Evolutionary conservation across 495 filamentous ascomycete genomes (phyloP).

Genomic region (Umbilicaria muhlenbergii): DNA sequence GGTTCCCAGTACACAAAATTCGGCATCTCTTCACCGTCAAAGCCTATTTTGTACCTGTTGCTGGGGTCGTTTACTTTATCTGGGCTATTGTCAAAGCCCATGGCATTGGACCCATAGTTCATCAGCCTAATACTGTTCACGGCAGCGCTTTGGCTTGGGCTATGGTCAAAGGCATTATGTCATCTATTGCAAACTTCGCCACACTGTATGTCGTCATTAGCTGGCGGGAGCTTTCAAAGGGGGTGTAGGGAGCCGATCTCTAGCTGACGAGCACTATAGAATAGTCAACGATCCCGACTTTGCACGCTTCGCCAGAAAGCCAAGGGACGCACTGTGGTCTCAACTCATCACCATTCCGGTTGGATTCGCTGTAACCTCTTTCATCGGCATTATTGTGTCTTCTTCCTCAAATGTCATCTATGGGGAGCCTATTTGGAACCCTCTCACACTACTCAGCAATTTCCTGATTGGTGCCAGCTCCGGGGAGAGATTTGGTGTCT

Average conservation of each 20-base stretch:
- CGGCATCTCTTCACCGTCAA: constrained; percentile 89
- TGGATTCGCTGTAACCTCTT: constrained; percentile 77
- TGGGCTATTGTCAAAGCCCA: constrained; percentile 77
- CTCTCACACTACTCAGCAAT: constrained; percentile 53
- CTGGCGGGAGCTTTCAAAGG: background rate
- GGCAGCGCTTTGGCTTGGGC: constrained; percentile 67
- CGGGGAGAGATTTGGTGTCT: constrained; percentile 72
- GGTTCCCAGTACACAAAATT: constrained; percentile 44
- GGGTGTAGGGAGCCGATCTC: background rate
- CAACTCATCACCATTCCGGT: constrained; percentile 77
- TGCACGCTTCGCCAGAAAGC: constrained; percentile 67
- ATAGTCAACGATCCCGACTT: constrained; percentile 76
- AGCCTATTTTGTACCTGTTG: constrained; percentile 67
- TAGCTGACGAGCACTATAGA: background rate
- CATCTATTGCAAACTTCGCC: constrained; percentile 82
- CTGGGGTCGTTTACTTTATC: constrained; percentile 77
- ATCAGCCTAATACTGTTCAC: constrained; percentile 45
- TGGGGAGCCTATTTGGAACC: constrained; percentile 70
- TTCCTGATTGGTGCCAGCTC: constrained; percentile 63
- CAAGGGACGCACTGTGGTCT: constrained; percentile 73
- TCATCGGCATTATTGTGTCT: constrained; percentile 87
- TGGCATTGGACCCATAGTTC: constrained; percentile 72
- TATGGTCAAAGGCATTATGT: constrained; percentile 74
- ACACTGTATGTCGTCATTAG: constrained; percentile 48
- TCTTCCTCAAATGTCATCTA: constrained; percentile 73